These are phyloP conservation scores for Coemansia pectinata DNA, from an alignment of 192 early-diverging fungal genomes.

Conservation along the genomic window DNA sequence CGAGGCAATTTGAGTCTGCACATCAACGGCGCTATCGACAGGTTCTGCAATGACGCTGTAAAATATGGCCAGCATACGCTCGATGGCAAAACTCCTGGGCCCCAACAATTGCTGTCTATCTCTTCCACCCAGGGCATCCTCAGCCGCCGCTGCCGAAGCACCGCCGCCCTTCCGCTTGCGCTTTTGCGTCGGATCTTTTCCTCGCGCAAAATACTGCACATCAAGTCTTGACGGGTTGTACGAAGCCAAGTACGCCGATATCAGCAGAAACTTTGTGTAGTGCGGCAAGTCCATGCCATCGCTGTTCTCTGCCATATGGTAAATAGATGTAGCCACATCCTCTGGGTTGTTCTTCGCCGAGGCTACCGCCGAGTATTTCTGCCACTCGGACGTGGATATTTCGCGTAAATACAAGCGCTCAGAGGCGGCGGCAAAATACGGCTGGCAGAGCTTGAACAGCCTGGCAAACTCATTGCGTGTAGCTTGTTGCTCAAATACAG, in stretches of 20 bases:
- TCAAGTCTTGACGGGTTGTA: constrained; percentile 91
- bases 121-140: constrained; percentile 52
- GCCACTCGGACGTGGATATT: constrained; percentile 87
- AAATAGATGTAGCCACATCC: constrained; percentile 40
- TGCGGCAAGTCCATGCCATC: constrained; percentile 77
- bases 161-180: constrained; percentile 42
- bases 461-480: constrained; percentile 66
- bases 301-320: constrained; percentile 42
- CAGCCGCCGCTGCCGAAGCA: constrained; percentile 46
- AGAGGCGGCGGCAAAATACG: constrained; percentile 77
- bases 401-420: constrained; percentile 90
- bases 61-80: constrained; percentile 97
- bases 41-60: constrained; percentile 79
- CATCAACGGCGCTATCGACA: constrained; percentile 72
- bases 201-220: constrained; percentile 80
- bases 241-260: constrained; percentile 88
- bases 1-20: constrained; percentile 74
- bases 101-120: constrained; percentile 86
- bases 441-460: constrained; percentile 75
- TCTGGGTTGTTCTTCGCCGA: constrained; percentile 49
- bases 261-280: constrained; percentile 86
- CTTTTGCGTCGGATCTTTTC: constrained; percentile 28
- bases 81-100: constrained; percentile 90
- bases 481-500: constrained; percentile 71
- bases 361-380: constrained; percentile 35